A percentile compares a stretch with the other conserved stretches of the same genome.
phyloP scores from a whole-genome alignment of 176 grass and related monocot species.

The Thalia dealbata region DNA sequence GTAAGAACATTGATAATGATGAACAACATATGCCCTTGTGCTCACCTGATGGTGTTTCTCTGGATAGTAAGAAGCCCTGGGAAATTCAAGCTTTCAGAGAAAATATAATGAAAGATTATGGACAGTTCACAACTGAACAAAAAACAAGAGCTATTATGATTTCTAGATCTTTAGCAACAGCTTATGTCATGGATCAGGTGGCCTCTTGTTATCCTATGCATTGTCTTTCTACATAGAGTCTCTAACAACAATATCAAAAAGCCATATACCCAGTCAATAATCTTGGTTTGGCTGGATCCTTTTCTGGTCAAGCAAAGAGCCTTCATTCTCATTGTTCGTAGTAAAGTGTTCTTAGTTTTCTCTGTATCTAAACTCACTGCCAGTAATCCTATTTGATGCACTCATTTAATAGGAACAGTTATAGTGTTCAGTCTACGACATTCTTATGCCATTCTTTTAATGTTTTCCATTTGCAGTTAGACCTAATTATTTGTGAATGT shows the following conservation, averaged over 20 bases:
- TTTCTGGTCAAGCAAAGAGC: background rate
- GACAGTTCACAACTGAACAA: conserved; percentile 37
- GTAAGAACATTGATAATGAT: conserved; percentile 10
- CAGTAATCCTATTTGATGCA: background rate
- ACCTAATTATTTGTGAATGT: too few species aligned
- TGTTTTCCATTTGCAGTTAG: too few species aligned
- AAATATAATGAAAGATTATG: conserved; percentile 33
- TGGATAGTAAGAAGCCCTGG: conserved; percentile 26
- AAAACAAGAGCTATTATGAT: conserved; percentile 50
- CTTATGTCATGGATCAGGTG: conserved; percentile 92
- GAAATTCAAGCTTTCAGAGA: conserved; percentile 39
- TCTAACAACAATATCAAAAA: background rate
- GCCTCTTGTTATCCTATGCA: background rate
- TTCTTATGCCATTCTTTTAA: too few species aligned
- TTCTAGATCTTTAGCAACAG: conserved; percentile 61
- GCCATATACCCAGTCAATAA: background rate
- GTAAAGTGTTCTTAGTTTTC: background rate
- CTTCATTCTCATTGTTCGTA: background rate
- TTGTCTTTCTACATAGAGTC: background rate
- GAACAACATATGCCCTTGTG: conserved; percentile 21
- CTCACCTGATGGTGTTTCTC: conserved; percentile 17
- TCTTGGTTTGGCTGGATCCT: background rate
- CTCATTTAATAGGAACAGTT: too few species aligned
- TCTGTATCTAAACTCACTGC: background rate
- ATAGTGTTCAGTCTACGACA: too few species aligned